Conservation (phyloP, 2,329 filamentous ascomycete genomes). For the Dothideomycetidae sp. region DNA sequence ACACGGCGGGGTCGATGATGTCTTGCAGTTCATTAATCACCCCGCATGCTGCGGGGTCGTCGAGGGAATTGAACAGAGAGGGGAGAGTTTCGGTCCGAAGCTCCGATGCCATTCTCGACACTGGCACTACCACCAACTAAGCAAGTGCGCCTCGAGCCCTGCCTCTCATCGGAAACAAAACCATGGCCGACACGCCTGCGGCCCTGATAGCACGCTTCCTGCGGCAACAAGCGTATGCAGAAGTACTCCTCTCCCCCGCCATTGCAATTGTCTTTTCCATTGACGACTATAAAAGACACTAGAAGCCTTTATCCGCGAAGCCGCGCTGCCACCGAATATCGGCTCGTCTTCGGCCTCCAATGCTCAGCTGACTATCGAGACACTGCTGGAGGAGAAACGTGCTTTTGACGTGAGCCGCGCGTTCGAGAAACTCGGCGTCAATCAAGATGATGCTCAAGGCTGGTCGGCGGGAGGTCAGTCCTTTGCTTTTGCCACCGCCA, state of each 20-base stretch:
- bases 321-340: conserved; percentile 37
- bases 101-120: too few species aligned
- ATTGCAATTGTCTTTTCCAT: conserved; percentile 7
- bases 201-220: conserved; percentile 25
- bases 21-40: too few species aligned
- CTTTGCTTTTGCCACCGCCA: background rate
- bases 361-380: conserved; percentile 41
- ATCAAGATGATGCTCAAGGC: conserved; percentile 23
- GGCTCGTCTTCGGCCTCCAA: conserved; percentile 25
- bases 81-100: too few species aligned
- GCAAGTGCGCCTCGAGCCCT: too few species aligned
- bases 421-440: conserved; percentile 40
- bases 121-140: too few species aligned
- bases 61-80: too few species aligned
- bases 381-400: conserved; percentile 46
- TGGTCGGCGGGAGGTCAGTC: conserved; percentile 10
- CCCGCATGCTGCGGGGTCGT: too few species aligned
- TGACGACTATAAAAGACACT: conserved; percentile 35
- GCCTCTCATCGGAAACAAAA: conserved; percentile 15
- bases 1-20: too few species aligned
- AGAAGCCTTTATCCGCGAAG: conserved; percentile 43
- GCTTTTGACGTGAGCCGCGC: conserved; percentile 40
- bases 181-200: conserved; percentile 22
- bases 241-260: conserved; percentile 16
- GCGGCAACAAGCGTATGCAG: conserved; percentile 23